These are phyloP conservation scores for Myxozyma neotropica DNA, from an alignment of 805 yeast species.

Conservation along the genomic window DNA sequence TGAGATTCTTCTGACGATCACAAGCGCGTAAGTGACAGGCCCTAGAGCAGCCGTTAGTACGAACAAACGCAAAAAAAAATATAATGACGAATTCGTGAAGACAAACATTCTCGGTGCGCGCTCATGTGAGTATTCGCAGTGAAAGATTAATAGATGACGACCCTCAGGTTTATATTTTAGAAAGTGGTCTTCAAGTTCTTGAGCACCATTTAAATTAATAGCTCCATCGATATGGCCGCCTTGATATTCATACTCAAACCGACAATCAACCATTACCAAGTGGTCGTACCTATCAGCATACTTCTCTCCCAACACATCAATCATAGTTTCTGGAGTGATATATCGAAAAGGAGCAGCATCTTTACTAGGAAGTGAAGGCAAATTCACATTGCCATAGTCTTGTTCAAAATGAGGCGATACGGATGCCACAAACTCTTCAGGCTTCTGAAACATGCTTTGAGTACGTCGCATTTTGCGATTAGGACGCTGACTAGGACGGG, in stretches of 20 bases:
- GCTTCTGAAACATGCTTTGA: constrained; percentile 68
- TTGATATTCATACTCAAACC: constrained; percentile 86
- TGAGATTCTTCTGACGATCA: constrained; percentile 74
- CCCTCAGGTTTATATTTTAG: constrained; percentile 41
- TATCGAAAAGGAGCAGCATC: constrained; percentile 64
- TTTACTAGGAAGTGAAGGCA: constrained; percentile 20
- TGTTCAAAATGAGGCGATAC: constrained; percentile 30
- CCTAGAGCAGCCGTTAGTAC: constrained; percentile 9
- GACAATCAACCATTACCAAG: constrained; percentile 73
- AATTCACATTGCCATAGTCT: constrained; percentile 13
- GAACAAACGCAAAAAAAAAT: not conserved
- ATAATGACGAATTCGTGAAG: not conserved
- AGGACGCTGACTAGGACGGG: constrained; percentile 19
- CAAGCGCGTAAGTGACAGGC: constrained; percentile 81
- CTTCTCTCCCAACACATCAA: constrained; percentile 60
- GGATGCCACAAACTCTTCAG: constrained; percentile 46
- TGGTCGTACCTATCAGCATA: constrained; percentile 57
- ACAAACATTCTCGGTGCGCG: constrained; percentile 81
- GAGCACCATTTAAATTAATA: constrained; percentile 70
- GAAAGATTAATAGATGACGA: constrained; percentile 70
- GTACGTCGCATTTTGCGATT: constrained; percentile 55
- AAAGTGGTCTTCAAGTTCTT: constrained; percentile 64
- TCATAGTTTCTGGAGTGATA: constrained; percentile 60
- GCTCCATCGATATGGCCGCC: constrained; percentile 94
- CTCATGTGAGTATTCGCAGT: constrained; percentile 91